phyloP scores from a whole-genome alignment of 1,139 yeast species.

The Zhuliangozyma parablackwelliae region DNA sequence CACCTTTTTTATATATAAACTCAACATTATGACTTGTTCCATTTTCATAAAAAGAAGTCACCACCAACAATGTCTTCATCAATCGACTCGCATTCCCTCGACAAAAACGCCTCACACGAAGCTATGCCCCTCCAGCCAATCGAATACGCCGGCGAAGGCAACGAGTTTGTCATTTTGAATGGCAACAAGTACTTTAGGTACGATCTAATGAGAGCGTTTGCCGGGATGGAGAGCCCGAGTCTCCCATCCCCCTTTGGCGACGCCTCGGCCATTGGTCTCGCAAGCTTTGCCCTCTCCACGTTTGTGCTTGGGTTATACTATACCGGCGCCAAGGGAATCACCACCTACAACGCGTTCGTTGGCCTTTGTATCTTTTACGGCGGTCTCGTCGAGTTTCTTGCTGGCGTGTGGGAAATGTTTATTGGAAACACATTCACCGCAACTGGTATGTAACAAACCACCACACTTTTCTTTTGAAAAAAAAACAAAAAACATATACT shows the following conservation, averaged over 20 bases:
- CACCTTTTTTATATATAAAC: too few species aligned
- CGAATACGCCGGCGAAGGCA: conserved; percentile 6
- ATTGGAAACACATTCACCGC: conserved; percentile 39
- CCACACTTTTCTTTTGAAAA: too few species aligned
- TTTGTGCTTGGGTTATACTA: conserved; percentile 43
- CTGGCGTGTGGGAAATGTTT: conserved; percentile 51
- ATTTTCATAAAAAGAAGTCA: too few species aligned
- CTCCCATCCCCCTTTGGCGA: conserved; percentile 44
- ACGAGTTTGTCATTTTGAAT: conserved; percentile 26
- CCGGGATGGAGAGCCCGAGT: conserved; percentile 33
- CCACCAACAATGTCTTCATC: too few species aligned
- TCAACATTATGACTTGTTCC: too few species aligned
- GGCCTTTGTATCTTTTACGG: conserved; percentile 43
- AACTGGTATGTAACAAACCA: conserved; percentile 16
- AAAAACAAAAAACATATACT: too few species aligned
- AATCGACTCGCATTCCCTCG: too few species aligned
- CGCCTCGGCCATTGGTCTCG: conserved; percentile 60
- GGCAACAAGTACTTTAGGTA: conserved; percentile 26
- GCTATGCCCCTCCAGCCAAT: background rate
- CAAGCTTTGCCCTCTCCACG: conserved; percentile 50
- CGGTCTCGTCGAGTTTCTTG: conserved; percentile 43
- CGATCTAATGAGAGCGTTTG: conserved; percentile 24
- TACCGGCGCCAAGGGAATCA: conserved; percentile 39
- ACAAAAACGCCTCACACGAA: too few species aligned
- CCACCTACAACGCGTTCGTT: conserved; percentile 34